A percentile compares a stretch with the other conserved stretches of the same genome.
phyloP scores from a whole-genome alignment of 2,329 filamentous ascomycete species.

The Aphanocladium album region DNA sequence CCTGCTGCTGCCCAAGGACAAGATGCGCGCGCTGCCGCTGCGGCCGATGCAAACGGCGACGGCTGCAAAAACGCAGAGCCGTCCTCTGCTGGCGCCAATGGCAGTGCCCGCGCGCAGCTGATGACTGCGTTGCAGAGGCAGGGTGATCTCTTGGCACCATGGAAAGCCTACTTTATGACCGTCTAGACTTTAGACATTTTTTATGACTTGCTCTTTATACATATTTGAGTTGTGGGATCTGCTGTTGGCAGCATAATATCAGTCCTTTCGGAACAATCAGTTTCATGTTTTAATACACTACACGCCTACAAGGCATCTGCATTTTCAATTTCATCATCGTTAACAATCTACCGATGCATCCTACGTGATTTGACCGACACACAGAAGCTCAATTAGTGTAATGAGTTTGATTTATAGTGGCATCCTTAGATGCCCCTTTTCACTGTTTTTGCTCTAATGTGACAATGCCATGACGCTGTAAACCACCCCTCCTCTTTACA shows the following conservation, averaged over 20 bases:
- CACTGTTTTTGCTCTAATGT: not conserved
- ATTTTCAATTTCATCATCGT: too few species aligned
- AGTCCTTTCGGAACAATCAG: not conserved
- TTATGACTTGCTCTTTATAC: not conserved
- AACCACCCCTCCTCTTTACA: not conserved
- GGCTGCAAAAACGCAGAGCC: not conserved
- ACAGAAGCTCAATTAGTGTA: not conserved
- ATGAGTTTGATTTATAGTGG: not conserved
- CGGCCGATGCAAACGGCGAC: not conserved
- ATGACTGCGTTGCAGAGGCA: too few species aligned
- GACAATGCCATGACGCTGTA: slow-evolving; percentile 11
- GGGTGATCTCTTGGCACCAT: too few species aligned
- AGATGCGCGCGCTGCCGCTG: not conserved
- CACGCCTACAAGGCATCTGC: not conserved
- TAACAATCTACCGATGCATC: too few species aligned
- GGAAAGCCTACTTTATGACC: not conserved
- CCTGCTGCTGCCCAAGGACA: slow-evolving; percentile 17
- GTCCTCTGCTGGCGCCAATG: not conserved
- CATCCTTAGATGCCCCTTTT: not conserved
- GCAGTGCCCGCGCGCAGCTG: too few species aligned
- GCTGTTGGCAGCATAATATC: not conserved
- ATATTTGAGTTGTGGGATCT: not conserved
- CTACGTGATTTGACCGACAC: too few species aligned
- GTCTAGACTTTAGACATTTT: not conserved
- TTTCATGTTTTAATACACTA: not conserved